Conservation (phyloP, 2,329 filamentous ascomycete genomes). For the Aspergillus clavatus region DNA sequence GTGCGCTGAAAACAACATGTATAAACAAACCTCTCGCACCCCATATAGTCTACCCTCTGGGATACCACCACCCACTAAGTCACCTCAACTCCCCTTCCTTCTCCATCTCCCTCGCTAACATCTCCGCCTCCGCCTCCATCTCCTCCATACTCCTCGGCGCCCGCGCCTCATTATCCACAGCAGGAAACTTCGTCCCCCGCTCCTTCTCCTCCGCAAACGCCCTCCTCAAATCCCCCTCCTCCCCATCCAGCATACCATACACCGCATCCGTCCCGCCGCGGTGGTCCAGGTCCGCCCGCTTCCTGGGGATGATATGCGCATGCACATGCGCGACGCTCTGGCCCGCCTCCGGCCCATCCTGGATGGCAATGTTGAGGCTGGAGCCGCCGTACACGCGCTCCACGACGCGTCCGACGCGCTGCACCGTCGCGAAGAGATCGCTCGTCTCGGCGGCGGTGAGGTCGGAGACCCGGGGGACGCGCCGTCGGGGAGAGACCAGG, state of each 20-base stretch:
- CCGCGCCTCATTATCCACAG: conserved; percentile 67
- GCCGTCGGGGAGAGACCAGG: conserved; percentile 71
- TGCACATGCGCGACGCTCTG: conserved; percentile 94
- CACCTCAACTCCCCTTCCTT: conserved; percentile 33
- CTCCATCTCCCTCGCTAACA: conserved; percentile 55
- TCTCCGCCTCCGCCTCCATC: conserved; percentile 73
- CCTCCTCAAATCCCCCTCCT: conserved; percentile 76
- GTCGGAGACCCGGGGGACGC: conserved; percentile 69
- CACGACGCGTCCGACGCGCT: conserved; percentile 74
- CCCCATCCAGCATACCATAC: conserved; percentile 75
- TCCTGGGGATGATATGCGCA: conserved; percentile 80
- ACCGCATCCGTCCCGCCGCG: conserved; percentile 64
- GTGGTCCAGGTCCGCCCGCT: conserved; percentile 54
- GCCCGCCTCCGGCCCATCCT: conserved; percentile 83
- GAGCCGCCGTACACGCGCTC: conserved; percentile 58
- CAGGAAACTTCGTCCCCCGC: conserved; percentile 53
- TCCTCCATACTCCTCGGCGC: conserved; percentile 63
- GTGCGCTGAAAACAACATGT: too few species aligned
- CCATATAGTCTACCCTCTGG: too few species aligned
- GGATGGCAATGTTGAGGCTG: conserved; percentile 89
- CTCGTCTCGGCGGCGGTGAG: conserved; percentile 66
- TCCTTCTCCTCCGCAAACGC: conserved; percentile 56
- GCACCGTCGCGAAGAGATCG: conserved; percentile 84
- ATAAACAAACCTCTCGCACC: too few species aligned
- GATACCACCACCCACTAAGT: too few species aligned